Conservation (phyloP, 129 eudicot genomes). For the Escallonia rubra region DNA sequence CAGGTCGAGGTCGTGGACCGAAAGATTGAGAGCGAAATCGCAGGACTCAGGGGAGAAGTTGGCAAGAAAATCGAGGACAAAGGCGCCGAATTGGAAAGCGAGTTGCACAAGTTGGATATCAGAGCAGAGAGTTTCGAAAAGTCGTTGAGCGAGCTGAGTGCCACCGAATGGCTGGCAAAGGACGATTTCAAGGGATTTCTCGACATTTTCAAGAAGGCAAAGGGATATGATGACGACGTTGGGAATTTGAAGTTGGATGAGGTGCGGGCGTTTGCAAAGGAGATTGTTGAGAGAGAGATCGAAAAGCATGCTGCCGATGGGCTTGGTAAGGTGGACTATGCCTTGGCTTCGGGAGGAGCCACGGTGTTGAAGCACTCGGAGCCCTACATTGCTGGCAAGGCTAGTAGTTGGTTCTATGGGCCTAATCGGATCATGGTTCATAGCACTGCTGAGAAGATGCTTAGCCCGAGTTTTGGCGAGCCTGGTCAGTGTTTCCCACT, state of each 20-base stretch:
- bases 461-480: constrained; percentile 91
- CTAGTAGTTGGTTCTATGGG: constrained; percentile 17
- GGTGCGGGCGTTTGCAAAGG: constrained; percentile 60
- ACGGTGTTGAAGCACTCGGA: constrained; percentile 72
- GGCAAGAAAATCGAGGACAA: constrained; percentile 43
- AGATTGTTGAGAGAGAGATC: constrained; percentile 69
- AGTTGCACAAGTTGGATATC: constrained; percentile 30
- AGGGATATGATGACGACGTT: constrained; percentile 5
- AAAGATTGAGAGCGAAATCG: constrained; percentile 50
- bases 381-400: constrained; percentile 25
- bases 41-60: constrained; percentile 45
- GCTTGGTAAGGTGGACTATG: constrained; percentile 87
- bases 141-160: constrained; percentile 24
- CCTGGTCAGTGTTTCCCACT: constrained; percentile 93
- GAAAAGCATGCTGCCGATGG: constrained; percentile 96
- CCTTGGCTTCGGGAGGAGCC: constrained; percentile 68
- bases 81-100: constrained; percentile 15
- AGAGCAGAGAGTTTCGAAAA: constrained; percentile 43
- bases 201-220: constrained; percentile 50
- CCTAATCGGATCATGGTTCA: constrained; percentile 22
- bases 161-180: constrained; percentile 41
- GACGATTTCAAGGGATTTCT: constrained; percentile 50
- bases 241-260: constrained; percentile 56
- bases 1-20: constrained; percentile 71
- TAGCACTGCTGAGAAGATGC: constrained; percentile 58